Evolutionary conservation across 345 rosid species (phyloP).

Genomic region (Eutrema heterophyllum): DNA sequence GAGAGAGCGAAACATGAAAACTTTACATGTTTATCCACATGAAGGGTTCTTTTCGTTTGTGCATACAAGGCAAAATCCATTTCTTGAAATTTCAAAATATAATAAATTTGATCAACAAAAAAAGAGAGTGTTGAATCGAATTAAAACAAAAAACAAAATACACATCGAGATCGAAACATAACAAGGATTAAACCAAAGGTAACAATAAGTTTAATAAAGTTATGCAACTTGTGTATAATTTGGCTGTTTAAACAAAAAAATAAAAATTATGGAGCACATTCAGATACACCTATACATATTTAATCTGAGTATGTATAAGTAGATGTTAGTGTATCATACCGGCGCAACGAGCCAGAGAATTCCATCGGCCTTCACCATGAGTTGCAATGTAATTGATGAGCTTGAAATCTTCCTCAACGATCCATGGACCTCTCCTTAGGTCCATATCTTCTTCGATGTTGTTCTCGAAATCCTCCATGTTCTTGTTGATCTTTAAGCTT

Average conservation of each 20-base stretch:
- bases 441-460: slow-evolving; percentile 52
- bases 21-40: slow-evolving; percentile 18
- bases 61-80: slow-evolving; percentile 15
- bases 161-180: slow-evolving; percentile 30
- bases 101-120: background rate
- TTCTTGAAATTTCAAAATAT: background rate
- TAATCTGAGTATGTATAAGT: background rate
- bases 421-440: slow-evolving; percentile 89
- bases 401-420: slow-evolving; percentile 76
- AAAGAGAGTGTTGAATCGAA: background rate
- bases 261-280: background rate
- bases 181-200: slow-evolving; percentile 22
- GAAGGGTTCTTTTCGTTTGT: slow-evolving; percentile 18
- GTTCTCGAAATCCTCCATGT: slow-evolving; percentile 1
- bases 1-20: slow-evolving; percentile 12
- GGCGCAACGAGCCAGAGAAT: slow-evolving; percentile 72
- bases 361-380: slow-evolving; percentile 96
- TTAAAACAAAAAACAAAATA: slow-evolving; percentile 9
- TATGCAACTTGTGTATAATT: slow-evolving; percentile 5
- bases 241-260: background rate
- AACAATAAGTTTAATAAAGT: background rate
- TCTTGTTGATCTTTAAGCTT: slow-evolving; percentile 21
- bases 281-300: background rate
- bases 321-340: slow-evolving; percentile 40
- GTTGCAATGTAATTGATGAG: slow-evolving; percentile 73